Evolutionary conservation across 2,329 filamentous ascomycete species (phyloP), one percentile per base, ranked within the genome.

Genomic region (Diaporthe vaccinii): DNA sequence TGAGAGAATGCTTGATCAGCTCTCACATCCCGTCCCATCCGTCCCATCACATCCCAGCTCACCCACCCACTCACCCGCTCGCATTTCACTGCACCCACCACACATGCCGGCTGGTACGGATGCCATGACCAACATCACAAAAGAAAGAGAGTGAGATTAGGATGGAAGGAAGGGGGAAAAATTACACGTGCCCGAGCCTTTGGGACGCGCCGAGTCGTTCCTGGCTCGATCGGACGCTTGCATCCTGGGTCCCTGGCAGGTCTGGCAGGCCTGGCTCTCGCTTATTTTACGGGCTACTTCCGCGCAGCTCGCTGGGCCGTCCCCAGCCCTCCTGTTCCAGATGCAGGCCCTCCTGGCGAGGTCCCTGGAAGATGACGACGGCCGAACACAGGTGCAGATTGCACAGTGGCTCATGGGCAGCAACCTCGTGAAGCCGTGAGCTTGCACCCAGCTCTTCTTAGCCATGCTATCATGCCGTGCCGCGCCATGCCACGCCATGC

Each of bases 301-400:
- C 65, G 65, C 65, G 46, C 46, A 68, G n/a, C n/a, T 53, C 2
- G 46, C 46, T 68, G 65, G 41, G 31, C 46, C 49, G 46, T 39
- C 65, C n/a, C 65, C 65, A 39, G 65, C 46, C 46, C 65, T 68
- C 65, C 65, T 68, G 65, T 68, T 68, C 65, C 65, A 68, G 65
- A 39, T 36, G 22, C 34, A 53, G 65, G 31, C 65, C 49, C 46
- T 68, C 65, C 65, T 53, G 46, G 65, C 65, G 34, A n/a, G 65
- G 31, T 68, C 65, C 46, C 39, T 39, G 46, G 49, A 53, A 25
- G 65, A 68, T 68, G 65, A 68, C 65, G 65, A 53, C 65, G 65
- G 65, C 31, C 46, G 10, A 17, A 34, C 36, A 36, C 53, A 55
- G 51, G 25, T 28, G 25, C 61, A 67, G 28, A 68, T 51, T 53